Evolutionary conservation across 2,329 filamentous ascomycete genomes (phyloP), one percentile per base, ranked within the genome.

Genomic region (Fusarium neocosmosporiellum): DNA sequence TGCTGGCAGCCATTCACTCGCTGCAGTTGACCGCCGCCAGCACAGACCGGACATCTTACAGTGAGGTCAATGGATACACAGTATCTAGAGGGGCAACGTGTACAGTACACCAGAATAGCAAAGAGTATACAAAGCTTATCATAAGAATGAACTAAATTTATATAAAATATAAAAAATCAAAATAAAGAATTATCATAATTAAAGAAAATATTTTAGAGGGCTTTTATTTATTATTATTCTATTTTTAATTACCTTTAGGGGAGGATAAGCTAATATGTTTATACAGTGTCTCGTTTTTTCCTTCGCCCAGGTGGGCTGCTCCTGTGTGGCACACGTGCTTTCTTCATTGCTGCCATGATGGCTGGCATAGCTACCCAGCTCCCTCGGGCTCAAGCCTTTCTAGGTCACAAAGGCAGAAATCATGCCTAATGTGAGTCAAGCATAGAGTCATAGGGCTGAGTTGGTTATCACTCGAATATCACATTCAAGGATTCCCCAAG

Each of bases 11-110:
- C 46, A 59, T 43, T 73, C 58, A 69, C 66, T 73, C 63, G 67
- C 67, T 69, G 69, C 65, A 69, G 66, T 67, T 67, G 69, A 67
- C 63, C 63, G 70, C 63, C 53, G 68, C 53, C 70, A 57, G 60
- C 70, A 31, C 58, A 70, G 48, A 54, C n/a, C 8, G 62, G 55
- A 27, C 29, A 58, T 59, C 64, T 73, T 67, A 55, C 63, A 70
- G 57, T 33, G 58, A 57, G 27, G 41, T 46, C 41, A 14, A 24
- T 29, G 20, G n/a, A n/a, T n/a, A n/a, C n/a, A n/a, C n/a, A n/a
- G n/a, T n/a, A n/a, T n/a, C n/a, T n/a, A n/a, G n/a, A n/a, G n/a
- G n/a, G n/a, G n/a, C n/a, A n/a, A n/a, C n/a, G n/a, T n/a, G n/a
- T n/a, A n/a, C n/a, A n/a, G n/a, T n/a, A n/a, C n/a, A n/a, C n/a